A percentile compares a stretch with the other conserved stretches of the same genome.
phyloP scores from a whole-genome alignment of 2,329 filamentous ascomycete species.

The Orbilia brochopaga region DNA sequence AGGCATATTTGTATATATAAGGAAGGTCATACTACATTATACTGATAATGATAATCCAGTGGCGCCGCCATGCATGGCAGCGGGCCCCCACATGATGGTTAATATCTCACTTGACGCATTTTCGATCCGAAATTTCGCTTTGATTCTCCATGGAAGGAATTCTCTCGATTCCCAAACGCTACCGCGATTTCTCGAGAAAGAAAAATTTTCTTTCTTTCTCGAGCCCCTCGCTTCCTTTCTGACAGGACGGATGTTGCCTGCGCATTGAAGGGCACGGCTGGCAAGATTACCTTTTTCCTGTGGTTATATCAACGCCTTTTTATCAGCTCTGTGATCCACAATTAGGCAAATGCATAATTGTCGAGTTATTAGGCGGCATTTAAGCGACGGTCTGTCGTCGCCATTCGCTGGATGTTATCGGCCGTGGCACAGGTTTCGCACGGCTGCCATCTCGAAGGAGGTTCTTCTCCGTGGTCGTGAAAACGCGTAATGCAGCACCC shows the following conservation, averaged over 20 bases:
- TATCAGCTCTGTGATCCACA: constrained; percentile 41
- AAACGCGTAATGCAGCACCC: background rate
- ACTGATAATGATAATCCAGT: constrained; percentile 34
- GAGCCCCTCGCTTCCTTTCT: no score
- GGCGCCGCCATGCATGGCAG: background rate
- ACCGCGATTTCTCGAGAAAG: no score
- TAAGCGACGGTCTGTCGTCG: constrained; percentile 40
- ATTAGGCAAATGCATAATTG: constrained; percentile 49
- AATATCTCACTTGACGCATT: background rate
- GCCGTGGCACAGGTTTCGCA: constrained; percentile 21
- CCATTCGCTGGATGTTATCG: constrained; percentile 35
- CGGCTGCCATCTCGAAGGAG: constrained; percentile 1
- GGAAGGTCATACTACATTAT: constrained; percentile 16
- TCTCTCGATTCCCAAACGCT: background rate
- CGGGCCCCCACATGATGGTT: background rate
- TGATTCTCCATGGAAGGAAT: background rate
- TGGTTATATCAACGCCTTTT: constrained; percentile 32
- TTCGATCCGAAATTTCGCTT: background rate
- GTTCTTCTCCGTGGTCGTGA: background rate
- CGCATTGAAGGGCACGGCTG: background rate
- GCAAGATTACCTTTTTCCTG: background rate
- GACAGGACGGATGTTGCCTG: no score
- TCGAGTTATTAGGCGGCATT: constrained; percentile 25
- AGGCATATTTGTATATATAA: constrained; percentile 18
- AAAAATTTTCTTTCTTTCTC: no score